These are phyloP conservation scores for Aspergillus fijiensis DNA, from an alignment of 2,329 filamentous ascomycete genomes.

Conservation along the genomic window DNA sequence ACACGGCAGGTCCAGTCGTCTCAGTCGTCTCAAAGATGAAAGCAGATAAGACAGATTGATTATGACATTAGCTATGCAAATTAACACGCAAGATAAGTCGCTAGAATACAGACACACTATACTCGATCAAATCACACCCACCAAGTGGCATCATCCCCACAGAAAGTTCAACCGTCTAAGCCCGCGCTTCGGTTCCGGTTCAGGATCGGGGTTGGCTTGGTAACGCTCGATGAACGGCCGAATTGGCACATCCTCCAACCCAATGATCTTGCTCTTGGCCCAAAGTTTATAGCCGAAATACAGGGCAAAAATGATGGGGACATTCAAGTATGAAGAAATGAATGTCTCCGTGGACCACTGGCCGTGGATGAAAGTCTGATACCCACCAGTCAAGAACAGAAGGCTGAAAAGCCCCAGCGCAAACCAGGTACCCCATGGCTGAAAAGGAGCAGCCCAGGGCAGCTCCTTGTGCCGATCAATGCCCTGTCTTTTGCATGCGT, in stretches of 20 bases:
- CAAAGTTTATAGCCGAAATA: slow-evolving; percentile 45
- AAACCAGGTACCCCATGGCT: slow-evolving; percentile 62
- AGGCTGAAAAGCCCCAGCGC: slow-evolving; percentile 57
- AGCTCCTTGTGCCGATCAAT: slow-evolving; percentile 37
- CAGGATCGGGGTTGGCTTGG: slow-evolving; percentile 28
- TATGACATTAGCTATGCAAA: neutral
- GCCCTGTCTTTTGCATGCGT: slow-evolving; percentile 40
- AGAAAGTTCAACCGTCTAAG: slow-evolving; percentile 27
- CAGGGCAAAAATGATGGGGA: slow-evolving; percentile 56
- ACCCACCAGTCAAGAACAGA: slow-evolving; percentile 68
- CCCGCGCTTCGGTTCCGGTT: slow-evolving; percentile 22
- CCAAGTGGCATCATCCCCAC: slow-evolving; percentile 20
- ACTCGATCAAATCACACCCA: neutral
- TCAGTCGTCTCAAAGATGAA: no score
- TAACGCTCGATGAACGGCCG: slow-evolving; percentile 33
- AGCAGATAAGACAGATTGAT: no score
- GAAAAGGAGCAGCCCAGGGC: slow-evolving; percentile 51
- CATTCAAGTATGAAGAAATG: slow-evolving; percentile 58
- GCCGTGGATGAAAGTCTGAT: slow-evolving; percentile 44
- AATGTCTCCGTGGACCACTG: slow-evolving; percentile 58
- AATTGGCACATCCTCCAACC: slow-evolving; percentile 36
- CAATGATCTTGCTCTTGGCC: slow-evolving; percentile 40
- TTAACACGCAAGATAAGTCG: neutral
- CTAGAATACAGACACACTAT: neutral
- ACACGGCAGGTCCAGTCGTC: no score